A percentile compares a stretch with the other conserved stretches of the same genome.
Conservation (phyloP, 2,329 filamentous ascomycete species). For the Fusarium compactum region DNA sequence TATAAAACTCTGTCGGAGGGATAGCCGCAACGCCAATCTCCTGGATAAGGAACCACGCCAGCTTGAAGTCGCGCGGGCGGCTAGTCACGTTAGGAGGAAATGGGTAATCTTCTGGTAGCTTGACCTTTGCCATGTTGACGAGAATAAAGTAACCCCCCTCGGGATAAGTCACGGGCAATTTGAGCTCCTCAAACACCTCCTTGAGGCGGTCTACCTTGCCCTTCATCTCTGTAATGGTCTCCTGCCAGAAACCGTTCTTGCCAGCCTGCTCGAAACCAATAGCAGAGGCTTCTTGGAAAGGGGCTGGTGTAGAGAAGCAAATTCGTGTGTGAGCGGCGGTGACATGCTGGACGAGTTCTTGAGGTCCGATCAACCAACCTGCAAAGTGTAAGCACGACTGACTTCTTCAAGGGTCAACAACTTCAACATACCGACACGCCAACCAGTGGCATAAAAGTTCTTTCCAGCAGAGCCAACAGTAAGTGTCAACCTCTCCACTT, state of each 20-base stretch:
- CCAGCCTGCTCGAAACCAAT: slow-evolving; percentile 95
- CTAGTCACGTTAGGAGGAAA: slow-evolving; percentile 91
- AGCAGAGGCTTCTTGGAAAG: slow-evolving; percentile 92
- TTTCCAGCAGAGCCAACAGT: slow-evolving; percentile 97
- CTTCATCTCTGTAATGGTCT: slow-evolving; percentile 88
- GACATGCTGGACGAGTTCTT: slow-evolving; percentile 90
- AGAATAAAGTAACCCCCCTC: slow-evolving; percentile 98
- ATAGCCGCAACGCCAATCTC: slow-evolving; percentile 96
- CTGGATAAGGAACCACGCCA: slow-evolving; percentile 96
- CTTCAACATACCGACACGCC: slow-evolving; percentile 76
- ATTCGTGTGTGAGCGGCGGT: slow-evolving; percentile 94
- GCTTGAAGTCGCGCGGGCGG: slow-evolving; percentile 91
- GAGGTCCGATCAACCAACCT: slow-evolving; percentile 91
- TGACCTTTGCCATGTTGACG: slow-evolving; percentile 90
- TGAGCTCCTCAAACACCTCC: slow-evolving; percentile 79
- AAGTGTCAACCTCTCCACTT: slow-evolving; percentile 87
- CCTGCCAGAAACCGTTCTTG: slow-evolving; percentile 85
- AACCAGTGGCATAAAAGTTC: slow-evolving; percentile 98
- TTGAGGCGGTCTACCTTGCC: slow-evolving; percentile 90
- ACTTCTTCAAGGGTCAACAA: rapidly evolving
- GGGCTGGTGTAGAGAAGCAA: slow-evolving; percentile 93
- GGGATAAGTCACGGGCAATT: slow-evolving; percentile 86
- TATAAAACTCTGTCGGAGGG: slow-evolving; percentile 97
- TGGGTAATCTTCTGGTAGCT: slow-evolving; percentile 83
- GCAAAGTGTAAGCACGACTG: slow-evolving; percentile 3